Evolutionary conservation across 768 basidiomycete genomes (phyloP), one percentile per base, ranked within the genome.

Genomic region (Fistulinella prunicolor): DNA sequence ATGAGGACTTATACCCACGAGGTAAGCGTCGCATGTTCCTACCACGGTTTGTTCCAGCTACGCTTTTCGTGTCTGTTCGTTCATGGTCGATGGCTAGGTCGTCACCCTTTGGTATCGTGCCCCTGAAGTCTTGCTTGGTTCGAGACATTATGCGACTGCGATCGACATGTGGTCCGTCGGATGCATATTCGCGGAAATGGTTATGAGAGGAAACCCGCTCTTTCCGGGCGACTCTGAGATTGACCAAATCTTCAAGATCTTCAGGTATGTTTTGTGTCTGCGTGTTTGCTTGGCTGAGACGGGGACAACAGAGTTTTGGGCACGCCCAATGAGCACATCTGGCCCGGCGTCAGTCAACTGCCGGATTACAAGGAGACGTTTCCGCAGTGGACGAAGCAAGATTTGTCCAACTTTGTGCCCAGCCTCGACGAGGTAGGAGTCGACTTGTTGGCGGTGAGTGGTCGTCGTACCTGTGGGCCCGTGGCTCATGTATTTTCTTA

Each of bases 161-260:
- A 89, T 99, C 61, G 96, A 99, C 71, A 96, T 98, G 92, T 99
- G 96, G 96, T 94, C 92, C n/a, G 95, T 99, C 19, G 96, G 89
- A 0, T 97, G 94, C 63, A 98, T 99, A 65, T 92, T 96, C 62
- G 95, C 95, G 8, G 96, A 99, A 73, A 97, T 98, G 95, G 86
- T 92, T 45, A 90, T 94, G 87, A 79, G 82, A 51, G 89, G 89
- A 56, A 84, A 64, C 81, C 81, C 95, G 2, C 76, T 97, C 12
- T 99, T 99, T 79, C 95, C 96, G 20, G 96, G 96, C 5, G 96
- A 99, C 71, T 98, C 96, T 22, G 96, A 99, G 72, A 99, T 98
- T 63, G 96, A 99, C 70, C 96, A 99, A 74, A 98, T 98, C 55
- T 98, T 98, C 81, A 87, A 92, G 70, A 99, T 99, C 61, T 99